Conservation (phyloP, 305 asterid genomes). For the Nicotiana rustica region DNA sequence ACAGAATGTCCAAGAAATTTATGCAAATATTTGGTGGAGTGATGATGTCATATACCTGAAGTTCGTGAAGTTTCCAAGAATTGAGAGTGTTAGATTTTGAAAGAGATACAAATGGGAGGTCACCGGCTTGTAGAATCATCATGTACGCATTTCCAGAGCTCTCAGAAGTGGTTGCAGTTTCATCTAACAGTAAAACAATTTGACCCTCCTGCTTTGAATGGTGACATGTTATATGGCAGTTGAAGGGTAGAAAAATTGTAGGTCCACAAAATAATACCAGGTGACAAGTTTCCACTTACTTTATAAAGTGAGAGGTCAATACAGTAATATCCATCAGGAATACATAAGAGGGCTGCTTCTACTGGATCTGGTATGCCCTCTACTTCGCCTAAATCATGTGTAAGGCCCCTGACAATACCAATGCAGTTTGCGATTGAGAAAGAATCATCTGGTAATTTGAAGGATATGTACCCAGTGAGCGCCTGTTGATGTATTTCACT, state of each 20-base stretch:
- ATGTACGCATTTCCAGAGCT: conserved; percentile 78
- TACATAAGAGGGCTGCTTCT: conserved; percentile 68
- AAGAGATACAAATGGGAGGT: conserved; percentile 72
- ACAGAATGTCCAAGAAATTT: conserved; percentile 3
- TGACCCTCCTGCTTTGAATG: conserved; percentile 76
- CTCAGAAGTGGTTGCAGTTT: conserved; percentile 60
- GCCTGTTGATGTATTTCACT: conserved; percentile 49
- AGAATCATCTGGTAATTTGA: conserved; percentile 76
- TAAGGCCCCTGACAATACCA: conserved; percentile 74
- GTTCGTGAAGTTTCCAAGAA: conserved; percentile 69
- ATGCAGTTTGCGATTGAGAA: conserved; percentile 72
- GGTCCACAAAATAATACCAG: conserved; percentile 36
- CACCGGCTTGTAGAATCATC: conserved; percentile 72
- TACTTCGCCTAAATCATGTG: conserved; percentile 54
- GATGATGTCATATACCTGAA: conserved; percentile 61
- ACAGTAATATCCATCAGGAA: conserved; percentile 83
- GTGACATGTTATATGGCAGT: conserved; percentile 29
- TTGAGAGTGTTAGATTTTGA: conserved; percentile 54
- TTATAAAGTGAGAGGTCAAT: conserved; percentile 84
- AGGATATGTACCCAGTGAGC: conserved; percentile 69
- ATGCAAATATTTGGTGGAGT: conserved; percentile 19
- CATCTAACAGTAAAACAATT: conserved; percentile 70
- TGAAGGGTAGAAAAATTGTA: conserved; percentile 41
- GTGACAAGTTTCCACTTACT: conserved; percentile 50
- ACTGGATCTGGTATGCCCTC: conserved; percentile 51